phyloP scores from a whole-genome alignment of 352 stramenopile genomes.

The Vaucheria bursata region DNA sequence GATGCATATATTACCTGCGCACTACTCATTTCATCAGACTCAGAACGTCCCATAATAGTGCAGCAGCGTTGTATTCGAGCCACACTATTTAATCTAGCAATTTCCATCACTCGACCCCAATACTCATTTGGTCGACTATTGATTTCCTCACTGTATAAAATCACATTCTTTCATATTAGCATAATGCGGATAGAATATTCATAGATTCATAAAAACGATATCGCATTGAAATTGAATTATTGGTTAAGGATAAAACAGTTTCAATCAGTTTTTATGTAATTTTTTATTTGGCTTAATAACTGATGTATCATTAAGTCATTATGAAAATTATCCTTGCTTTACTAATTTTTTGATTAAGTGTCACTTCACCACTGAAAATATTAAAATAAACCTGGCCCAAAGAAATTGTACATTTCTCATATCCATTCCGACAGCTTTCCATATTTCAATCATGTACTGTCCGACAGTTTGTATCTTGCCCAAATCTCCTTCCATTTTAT shows the following conservation, averaged over 20 bases:
- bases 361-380: too few relatives aligned
- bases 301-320: too few relatives aligned
- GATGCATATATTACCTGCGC: too few relatives aligned
- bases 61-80: slow-evolving; percentile 71
- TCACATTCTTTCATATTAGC: too few relatives aligned
- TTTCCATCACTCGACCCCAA: slow-evolving; percentile 85
- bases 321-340: too few relatives aligned
- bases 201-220: too few relatives aligned
- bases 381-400: slow-evolving; percentile 91
- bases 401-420: slow-evolving; percentile 96
- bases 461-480: slow-evolving; percentile 62
- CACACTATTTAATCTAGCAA: slow-evolving; percentile 77
- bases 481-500: slow-evolving; percentile 69
- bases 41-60: slow-evolving; percentile 96
- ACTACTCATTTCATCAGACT: slow-evolving; percentile 58
- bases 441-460: slow-evolving; percentile 98
- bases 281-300: too few relatives aligned
- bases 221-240: too few relatives aligned
- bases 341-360: too few relatives aligned
- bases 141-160: slow-evolving; percentile 56
- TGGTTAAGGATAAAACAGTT: too few relatives aligned
- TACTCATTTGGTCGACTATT: slow-evolving; percentile 74
- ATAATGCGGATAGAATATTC: too few relatives aligned
- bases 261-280: too few relatives aligned
- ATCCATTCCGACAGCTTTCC: slow-evolving; percentile 97